These are phyloP conservation scores for Domatiomyces globalis DNA, from an alignment of 2,329 filamentous ascomycete species.

Conservation along the genomic window DNA sequence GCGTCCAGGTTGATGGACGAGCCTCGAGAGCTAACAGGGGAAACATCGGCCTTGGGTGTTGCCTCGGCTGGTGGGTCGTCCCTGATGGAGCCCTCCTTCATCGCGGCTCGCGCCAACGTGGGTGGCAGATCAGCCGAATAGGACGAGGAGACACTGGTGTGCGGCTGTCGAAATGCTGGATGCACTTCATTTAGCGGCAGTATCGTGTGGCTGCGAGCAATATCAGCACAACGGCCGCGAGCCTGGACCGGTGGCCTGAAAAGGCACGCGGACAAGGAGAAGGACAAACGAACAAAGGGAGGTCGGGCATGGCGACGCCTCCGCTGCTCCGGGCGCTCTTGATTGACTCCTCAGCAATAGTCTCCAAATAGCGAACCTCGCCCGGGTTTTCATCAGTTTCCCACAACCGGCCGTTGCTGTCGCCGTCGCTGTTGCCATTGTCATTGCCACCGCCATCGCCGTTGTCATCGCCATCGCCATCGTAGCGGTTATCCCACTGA, in stretches of 20 bases:
- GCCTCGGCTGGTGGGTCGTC: not conserved
- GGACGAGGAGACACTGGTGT: not conserved
- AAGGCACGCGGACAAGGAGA: not conserved
- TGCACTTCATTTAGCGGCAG: not conserved
- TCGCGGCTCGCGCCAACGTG: not conserved
- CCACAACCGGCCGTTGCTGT: not conserved
- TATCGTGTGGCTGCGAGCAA: not conserved
- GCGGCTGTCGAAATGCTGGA: not conserved
- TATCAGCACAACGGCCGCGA: not conserved
- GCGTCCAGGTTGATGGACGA: conserved; percentile 7
- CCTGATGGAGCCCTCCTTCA: not conserved
- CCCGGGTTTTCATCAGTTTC: conserved; percentile 3
- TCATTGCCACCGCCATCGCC: no score
- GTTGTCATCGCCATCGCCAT: no score
- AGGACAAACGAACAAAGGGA: not conserved
- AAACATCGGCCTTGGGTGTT: conserved; percentile 15
- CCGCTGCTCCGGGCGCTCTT: conserved; percentile 19
- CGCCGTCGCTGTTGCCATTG: not conserved
- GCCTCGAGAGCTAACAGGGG: conserved; percentile 19
- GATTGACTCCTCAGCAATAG: conserved; percentile 23
- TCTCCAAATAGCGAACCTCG: conserved; percentile 32
- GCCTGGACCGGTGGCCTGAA: not conserved
- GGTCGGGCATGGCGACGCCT: not conserved
- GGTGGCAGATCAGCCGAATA: not conserved
- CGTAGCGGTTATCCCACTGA: no score